Conservation (phyloP, 176 grass and related monocot species). For the Pontederia crassipes region DNA sequence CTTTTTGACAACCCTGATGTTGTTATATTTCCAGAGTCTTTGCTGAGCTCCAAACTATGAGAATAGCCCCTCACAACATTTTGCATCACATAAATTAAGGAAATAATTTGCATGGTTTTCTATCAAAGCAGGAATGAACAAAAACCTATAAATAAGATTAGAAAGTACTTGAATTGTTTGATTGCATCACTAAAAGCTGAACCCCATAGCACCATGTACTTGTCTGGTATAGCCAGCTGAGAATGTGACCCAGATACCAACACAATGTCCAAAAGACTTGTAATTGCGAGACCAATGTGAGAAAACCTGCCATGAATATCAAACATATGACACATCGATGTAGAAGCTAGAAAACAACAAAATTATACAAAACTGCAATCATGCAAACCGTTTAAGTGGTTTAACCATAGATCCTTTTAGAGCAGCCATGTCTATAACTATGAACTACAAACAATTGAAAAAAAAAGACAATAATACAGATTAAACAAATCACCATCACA, state of each 20-base stretch:
- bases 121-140: constrained; percentile 22
- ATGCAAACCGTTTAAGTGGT: too few species aligned
- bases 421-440: too few species aligned
- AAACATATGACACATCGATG: background rate
- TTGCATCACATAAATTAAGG: background rate
- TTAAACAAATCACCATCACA: too few species aligned
- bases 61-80: too few species aligned
- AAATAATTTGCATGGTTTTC: background rate
- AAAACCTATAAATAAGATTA: background rate
- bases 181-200: constrained; percentile 65
- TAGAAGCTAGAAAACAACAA: background rate
- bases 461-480: too few species aligned
- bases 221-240: constrained; percentile 51
- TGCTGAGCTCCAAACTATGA: too few species aligned
- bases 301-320: constrained; percentile 47
- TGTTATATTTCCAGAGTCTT: too few species aligned
- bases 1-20: too few species aligned
- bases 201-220: constrained; percentile 68
- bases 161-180: constrained; percentile 66
- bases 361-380: too few species aligned
- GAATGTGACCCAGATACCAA: constrained; percentile 45
- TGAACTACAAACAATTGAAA: too few species aligned
- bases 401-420: too few species aligned
- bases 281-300: constrained; percentile 53
- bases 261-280: constrained; percentile 43